Evolutionary conservation across 2,329 filamentous ascomycete genomes (phyloP), one percentile per base, ranked within the genome.

Genomic region (Phialemonium atrogriseum): DNA sequence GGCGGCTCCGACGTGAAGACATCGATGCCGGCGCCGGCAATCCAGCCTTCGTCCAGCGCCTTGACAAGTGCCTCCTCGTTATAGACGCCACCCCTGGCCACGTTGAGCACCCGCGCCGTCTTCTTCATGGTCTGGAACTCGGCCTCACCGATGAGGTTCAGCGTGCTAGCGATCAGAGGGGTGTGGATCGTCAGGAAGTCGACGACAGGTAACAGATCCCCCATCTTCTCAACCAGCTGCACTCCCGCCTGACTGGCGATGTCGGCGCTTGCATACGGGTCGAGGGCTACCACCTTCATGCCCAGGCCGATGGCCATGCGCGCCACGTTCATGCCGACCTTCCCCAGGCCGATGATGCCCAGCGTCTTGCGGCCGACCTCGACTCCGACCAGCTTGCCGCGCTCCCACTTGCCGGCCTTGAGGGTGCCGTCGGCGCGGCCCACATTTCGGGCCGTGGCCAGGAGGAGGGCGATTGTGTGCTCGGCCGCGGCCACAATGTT

Each of bases 121-220:
- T 63, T 65, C 50, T 84, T 87, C 83, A 91, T 89, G 7, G 63
- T 65, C 14, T 62, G 61, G 7, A 89, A 57, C 52, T 89, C 81
- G 1, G 64, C 55, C 26, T 73, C 72, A 1, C 77, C 73, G 14
- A 91, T 73, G 56, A 91, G 70, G 34, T 84, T 81, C 36, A 80
- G 68, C 1, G 84, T 91, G 5, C 78, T 82, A 5, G 82, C 82
- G 36, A 88, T 72, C 34, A 91, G 64, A 1, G 85, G 85, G 1
- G 83, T 89, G 49, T 91, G 84, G 8, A 89, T 77, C 1, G 84
- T 88, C 38, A 91, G 51, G 49, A 89, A 88, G 54, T 89, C 84
- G 1, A 78, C 73, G 16, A 66, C 62, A 1, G 75, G 69, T 10
- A 91, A 64, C 10, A 89, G 59, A 14, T 73, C 70, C 4, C 64